Percentiles rank a stretch among this genome's conserved stretches.
Evolutionary conservation across 140 eudicot species (phyloP).

Genomic region (Senecio squalidus): DNA sequence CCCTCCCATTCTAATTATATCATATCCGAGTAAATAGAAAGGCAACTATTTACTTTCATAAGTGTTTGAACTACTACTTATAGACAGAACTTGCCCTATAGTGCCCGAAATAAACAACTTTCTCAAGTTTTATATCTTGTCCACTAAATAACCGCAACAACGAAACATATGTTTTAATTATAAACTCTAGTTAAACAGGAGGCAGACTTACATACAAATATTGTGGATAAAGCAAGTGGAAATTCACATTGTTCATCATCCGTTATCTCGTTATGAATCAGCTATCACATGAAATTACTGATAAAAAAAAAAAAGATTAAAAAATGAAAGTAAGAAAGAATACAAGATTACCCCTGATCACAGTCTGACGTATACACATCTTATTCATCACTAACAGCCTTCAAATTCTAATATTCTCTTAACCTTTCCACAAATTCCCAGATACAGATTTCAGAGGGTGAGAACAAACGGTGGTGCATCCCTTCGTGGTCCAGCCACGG

Average conservation of each 20-base stretch:
- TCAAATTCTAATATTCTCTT: not conserved
- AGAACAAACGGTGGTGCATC: conserved; percentile 81
- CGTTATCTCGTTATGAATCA: conserved; percentile 9
- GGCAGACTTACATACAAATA: conserved; percentile 4
- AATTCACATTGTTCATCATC: conserved; percentile 11
- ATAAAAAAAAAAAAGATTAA: not conserved
- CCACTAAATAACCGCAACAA: too few species aligned
- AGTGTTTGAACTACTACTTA: too few species aligned
- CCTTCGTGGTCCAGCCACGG: conserved; percentile 71
- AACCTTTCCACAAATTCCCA: not conserved
- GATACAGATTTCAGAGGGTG: conserved; percentile 39
- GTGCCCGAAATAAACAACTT: too few species aligned
- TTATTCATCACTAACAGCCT: conserved; percentile 21
- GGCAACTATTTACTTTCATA: too few species aligned
- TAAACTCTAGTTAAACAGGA: not conserved
- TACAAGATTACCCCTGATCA: conserved; percentile 20
- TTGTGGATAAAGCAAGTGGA: conserved; percentile 5
- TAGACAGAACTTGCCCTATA: too few species aligned
- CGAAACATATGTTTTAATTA: not conserved
- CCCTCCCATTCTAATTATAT: too few species aligned
- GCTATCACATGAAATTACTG: conserved; percentile 11
- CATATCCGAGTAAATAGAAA: too few species aligned
- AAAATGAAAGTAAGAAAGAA: conserved; percentile 4
- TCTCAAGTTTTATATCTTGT: too few species aligned
- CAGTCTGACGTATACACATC: conserved; percentile 31